Evolutionary conservation across 2,329 filamentous ascomycete genomes (phyloP).

Genomic region (Ophiosphaerella narmari): DNA sequence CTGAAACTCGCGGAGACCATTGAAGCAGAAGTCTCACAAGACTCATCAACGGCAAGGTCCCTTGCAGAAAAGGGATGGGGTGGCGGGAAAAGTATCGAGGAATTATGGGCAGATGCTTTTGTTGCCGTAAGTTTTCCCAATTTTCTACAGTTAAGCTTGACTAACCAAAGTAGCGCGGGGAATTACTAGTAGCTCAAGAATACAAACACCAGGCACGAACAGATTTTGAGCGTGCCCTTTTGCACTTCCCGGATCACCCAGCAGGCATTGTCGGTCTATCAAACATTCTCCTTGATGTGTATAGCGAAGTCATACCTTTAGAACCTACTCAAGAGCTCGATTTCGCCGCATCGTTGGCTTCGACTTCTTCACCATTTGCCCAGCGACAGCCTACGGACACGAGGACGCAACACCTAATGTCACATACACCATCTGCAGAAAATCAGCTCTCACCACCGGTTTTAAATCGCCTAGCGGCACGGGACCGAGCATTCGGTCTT

Average conservation of each 20-base stretch:
- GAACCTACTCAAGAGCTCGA: constrained; percentile 56
- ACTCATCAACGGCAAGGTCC: constrained; percentile 65
- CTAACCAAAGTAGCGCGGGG: constrained; percentile 62
- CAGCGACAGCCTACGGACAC: constrained; percentile 2
- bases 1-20: constrained; percentile 73
- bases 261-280: constrained; percentile 80
- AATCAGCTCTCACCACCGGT: constrained; percentile 64
- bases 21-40: constrained; percentile 67
- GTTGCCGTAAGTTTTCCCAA: constrained; percentile 67
- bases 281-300: constrained; percentile 84
- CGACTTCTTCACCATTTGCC: constrained; percentile 10
- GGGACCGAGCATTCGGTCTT: constrained; percentile 85
- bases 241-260: constrained; percentile 78
- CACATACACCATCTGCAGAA: constrained; percentile 49
- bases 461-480: constrained; percentile 81
- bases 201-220: constrained; percentile 71
- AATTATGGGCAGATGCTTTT: constrained; percentile 82
- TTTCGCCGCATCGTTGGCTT: constrained; percentile 11
- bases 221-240: constrained; percentile 81
- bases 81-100: constrained; percentile 78
- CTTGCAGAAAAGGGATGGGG: constrained; percentile 75
- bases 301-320: constrained; percentile 65
- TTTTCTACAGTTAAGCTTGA: neutral
- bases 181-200: constrained; percentile 66
- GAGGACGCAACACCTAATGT: constrained; percentile 55